Evolutionary conservation across 345 rosid species (phyloP), one percentile per base, ranked within the genome.

Genomic region (Xanthoceras sorbifolium): DNA sequence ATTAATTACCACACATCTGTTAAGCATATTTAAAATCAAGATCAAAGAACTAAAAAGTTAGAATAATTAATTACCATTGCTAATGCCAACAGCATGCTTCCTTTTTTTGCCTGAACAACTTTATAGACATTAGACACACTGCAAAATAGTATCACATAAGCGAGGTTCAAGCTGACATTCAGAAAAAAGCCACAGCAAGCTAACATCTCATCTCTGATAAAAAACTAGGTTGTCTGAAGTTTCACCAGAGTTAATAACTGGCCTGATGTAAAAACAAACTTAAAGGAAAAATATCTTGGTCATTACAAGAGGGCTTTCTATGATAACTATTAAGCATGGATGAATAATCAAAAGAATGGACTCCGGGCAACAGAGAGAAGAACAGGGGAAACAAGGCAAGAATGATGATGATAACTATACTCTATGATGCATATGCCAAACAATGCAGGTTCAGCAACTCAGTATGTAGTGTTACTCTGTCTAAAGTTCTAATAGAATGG

Each of bases 71-170:
- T 72, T 82, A 96, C 99, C 99, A 96, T 94, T 74, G 99, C 94
- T 78, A 97, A 78, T 59, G 99, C 99, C 78, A 85, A 82, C 68
- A 89, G 50, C 94, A 96, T 92, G 84, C 87, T 96, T 85, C 98
- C 92, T 78, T 92, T 96, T 86, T 94, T 89, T 73, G 94, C 79
- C 77, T 85, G 82, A 76, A 97, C 90, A 65, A 97, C 97, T 80
- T 91, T 89, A 87, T 92, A 83, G 54, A 92, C 98, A 77, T 87
- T 97, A 25, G 82, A 67, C 34, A 88, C 77, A 40, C 99, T 97
- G 90, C 85, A 83, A 66, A 81, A 71, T 11, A 69, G 8, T 50
- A 78, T 28, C 7, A 38, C 38, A 12, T 34, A 40, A 73, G 59
- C 54, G 18, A 67, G n/a, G 79, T 71, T 71, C 46, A 9, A 77